These are phyloP conservation scores for Boletus vermiculosoides DNA, from an alignment of 768 basidiomycete species.

Conservation along the genomic window DNA sequence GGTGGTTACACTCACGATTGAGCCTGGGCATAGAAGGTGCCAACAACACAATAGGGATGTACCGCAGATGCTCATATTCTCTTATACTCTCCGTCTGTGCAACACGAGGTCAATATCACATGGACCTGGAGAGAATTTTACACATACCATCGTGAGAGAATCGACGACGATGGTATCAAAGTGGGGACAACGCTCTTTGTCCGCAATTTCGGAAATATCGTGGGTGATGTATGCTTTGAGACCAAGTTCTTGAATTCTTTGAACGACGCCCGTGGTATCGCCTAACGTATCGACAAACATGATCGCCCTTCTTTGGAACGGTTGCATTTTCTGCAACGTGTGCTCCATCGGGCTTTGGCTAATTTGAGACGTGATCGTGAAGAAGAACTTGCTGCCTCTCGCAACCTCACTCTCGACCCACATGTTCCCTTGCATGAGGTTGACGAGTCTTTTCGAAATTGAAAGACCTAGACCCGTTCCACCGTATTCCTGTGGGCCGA, in stretches of 20 bases:
- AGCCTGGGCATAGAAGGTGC: slow-evolving; percentile 75
- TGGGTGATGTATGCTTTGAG: slow-evolving; percentile 75
- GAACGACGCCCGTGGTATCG: slow-evolving; percentile 73
- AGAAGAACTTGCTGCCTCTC: slow-evolving; percentile 94
- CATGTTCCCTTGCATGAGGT: slow-evolving; percentile 97
- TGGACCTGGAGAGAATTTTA: background rate
- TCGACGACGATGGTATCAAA: slow-evolving; percentile 97
- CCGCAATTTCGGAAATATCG: slow-evolving; percentile 75
- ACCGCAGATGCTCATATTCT: slow-evolving; percentile 91
- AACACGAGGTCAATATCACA: slow-evolving; percentile 17
- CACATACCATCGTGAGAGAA: slow-evolving; percentile 69
- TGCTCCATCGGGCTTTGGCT: slow-evolving; percentile 71
- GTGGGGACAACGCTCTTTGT: slow-evolving; percentile 79
- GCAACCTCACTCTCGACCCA: slow-evolving; percentile 97
- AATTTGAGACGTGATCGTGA: slow-evolving; percentile 89
- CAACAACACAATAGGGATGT: slow-evolving; percentile 92
- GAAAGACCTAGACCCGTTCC: slow-evolving; percentile 96
- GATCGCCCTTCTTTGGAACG: slow-evolving; percentile 85
- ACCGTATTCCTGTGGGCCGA: slow-evolving; percentile 75
- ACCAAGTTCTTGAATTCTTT: slow-evolving; percentile 75
- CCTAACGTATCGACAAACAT: slow-evolving; percentile 86
- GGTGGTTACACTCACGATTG: slow-evolving; percentile 53
- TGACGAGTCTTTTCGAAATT: slow-evolving; percentile 95
- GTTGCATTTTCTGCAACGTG: slow-evolving; percentile 75
- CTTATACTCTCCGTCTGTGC: slow-evolving; percentile 82